Percentiles rank a stretch among this genome's conserved stretches.
phyloP scores from a whole-genome alignment of 441 rosid species.

The Eutrema salsugineum region DNA sequence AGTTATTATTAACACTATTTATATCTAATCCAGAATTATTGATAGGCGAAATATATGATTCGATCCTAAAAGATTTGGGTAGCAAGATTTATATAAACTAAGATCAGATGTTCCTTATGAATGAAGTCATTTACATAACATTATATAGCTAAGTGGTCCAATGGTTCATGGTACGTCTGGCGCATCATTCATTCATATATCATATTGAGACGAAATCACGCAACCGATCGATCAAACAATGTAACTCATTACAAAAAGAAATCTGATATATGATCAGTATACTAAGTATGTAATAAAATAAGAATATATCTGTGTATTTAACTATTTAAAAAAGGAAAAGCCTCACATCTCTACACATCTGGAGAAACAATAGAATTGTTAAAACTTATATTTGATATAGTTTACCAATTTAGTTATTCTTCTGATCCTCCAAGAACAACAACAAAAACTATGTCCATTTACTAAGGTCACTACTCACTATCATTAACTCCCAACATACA shows the following conservation, averaged over 20 bases:
- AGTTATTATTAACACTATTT: conserved; percentile 3
- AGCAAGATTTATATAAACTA: neutral
- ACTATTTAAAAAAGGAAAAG: too few species aligned
- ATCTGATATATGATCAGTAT: neutral
- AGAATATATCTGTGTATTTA: too few species aligned
- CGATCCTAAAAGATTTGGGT: conserved; percentile 27
- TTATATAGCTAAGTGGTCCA: conserved; percentile 12
- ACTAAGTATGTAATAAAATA: neutral
- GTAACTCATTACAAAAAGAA: neutral
- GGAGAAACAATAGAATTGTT: too few species aligned
- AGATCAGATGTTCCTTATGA: neutral
- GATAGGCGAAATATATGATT: conserved; percentile 8
- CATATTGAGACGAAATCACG: neutral
- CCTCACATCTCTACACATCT: too few species aligned
- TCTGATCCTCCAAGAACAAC: neutral
- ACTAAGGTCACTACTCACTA: neutral
- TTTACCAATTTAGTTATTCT: neutral
- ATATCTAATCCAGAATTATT: neutral
- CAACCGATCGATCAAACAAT: neutral
- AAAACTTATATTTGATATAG: too few species aligned
- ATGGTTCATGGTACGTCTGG: conserved; percentile 5
- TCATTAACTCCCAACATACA: neutral
- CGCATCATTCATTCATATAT: neutral
- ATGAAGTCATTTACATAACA: conserved; percentile 8
- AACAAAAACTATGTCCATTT: neutral